Evolutionary conservation across 2,329 filamentous ascomycete genomes (phyloP), one percentile per base, ranked within the genome.

Genomic region (Sclerotinia trifoliorum): DNA sequence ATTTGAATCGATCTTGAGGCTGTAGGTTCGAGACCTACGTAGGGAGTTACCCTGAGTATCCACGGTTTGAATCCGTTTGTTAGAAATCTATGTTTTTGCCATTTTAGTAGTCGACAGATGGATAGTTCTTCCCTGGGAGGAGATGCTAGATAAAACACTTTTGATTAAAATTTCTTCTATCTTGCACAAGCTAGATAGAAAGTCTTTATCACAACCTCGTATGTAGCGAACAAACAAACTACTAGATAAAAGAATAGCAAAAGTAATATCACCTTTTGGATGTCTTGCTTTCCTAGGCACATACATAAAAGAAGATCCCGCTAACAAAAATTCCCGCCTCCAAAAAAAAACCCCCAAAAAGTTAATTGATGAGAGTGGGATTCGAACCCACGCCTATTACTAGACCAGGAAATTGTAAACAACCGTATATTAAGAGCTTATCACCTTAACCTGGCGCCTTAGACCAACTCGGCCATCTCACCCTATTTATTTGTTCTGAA

Each of bases 401-500:
- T 42, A 57, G 55, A 57, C 55, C 55, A 57, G 55, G 55, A 57
- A 13, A 42, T 57, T 57, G 55, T n/a, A 8, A 42, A 24, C 13
- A 57, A 39, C 7, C 13, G 13, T 57, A 24, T 39, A 32, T 57
- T 55, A 39, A 39, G 21, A 24, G 21, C 39, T 39, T 10, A 42
- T 7, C 32, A 57, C 55, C 55, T 57, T 62, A 57, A 57, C 55
- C 55, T 57, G 55, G 55, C 55, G 55, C 55, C 55, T 57, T 57
- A 57, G 55, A 57, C 55, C 55, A 57, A 57, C 55, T 57, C 55
- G 55, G 55, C 55, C 55, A 57, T 57, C 55, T 57, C 55, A 57
- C 55, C 55, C 1, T 57, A 8, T 1, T 26, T 39, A 42, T 6
- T 5, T 57, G n/a, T 0, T 0, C 0, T 2, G 0, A 0, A 0